phyloP scores from a whole-genome alignment of 2,329 filamentous ascomycete genomes.

The Aureobasidium sp. region DNA sequence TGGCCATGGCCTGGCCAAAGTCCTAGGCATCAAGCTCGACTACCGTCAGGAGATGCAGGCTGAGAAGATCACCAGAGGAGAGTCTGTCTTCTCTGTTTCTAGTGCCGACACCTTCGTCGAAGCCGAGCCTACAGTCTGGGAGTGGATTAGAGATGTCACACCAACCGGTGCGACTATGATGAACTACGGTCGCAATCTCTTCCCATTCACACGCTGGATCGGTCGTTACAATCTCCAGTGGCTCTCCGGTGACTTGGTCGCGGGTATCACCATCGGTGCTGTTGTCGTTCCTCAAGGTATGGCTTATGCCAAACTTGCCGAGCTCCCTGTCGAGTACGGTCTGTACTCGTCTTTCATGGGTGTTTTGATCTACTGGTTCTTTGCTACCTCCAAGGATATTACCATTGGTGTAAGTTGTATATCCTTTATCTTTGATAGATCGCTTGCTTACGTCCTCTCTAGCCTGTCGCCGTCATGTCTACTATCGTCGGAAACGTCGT shows the following conservation, averaged over 20 bases:
- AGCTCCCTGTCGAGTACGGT: slow-evolving; percentile 73
- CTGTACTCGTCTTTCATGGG: slow-evolving; percentile 96
- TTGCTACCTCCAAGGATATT: slow-evolving; percentile 97
- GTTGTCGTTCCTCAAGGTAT: slow-evolving; percentile 94
- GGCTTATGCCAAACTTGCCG: slow-evolving; percentile 83
- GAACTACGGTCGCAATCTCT: slow-evolving; percentile 63
- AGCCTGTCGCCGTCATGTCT: slow-evolving; percentile 94
- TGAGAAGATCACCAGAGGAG: slow-evolving; percentile 65
- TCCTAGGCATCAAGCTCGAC: slow-evolving; percentile 73
- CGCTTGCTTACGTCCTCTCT: slow-evolving; percentile 3
- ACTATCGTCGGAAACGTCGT: slow-evolving; percentile 68
- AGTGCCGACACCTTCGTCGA: slow-evolving; percentile 77
- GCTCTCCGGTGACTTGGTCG: slow-evolving; percentile 81
- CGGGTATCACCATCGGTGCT: slow-evolving; percentile 68
- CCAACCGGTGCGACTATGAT: slow-evolving; percentile 52
- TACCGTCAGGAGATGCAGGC: slow-evolving; percentile 53
- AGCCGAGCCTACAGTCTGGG: slow-evolving; percentile 64
- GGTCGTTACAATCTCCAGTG: slow-evolving; percentile 80
- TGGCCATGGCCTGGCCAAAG: slow-evolving; percentile 69
- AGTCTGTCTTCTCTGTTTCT: slow-evolving; percentile 68
- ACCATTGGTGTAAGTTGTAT: slow-evolving; percentile 71
- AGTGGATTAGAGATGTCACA: slow-evolving; percentile 61
- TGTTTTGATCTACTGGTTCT: slow-evolving; percentile 92
- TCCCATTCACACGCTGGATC: slow-evolving; percentile 90
- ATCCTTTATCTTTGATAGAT: background rate